Evolutionary conservation across 2,329 filamentous ascomycete species (phyloP).

Genomic region (Fusarium metavorans): DNA sequence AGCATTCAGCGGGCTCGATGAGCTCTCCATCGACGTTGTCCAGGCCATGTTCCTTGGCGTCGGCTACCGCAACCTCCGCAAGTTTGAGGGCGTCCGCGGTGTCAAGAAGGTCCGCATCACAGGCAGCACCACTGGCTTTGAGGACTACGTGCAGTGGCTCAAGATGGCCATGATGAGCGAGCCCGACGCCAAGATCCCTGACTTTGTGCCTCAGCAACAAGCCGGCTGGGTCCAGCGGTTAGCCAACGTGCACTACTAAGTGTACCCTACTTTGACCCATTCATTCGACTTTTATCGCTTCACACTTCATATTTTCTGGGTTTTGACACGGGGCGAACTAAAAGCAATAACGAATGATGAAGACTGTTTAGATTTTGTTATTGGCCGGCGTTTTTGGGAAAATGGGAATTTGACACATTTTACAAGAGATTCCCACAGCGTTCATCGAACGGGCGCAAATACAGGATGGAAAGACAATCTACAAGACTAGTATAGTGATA

Average conservation of each 20-base stretch:
- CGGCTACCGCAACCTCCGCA: constrained; percentile 52
- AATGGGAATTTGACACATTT: not conserved
- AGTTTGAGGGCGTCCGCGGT: constrained; percentile 58
- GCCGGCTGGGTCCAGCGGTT: constrained; percentile 41
- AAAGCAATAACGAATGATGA: constrained; percentile 33
- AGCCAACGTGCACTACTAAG: constrained; percentile 38
- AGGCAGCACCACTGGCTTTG: constrained; percentile 56
- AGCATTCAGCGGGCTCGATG: constrained; percentile 53
- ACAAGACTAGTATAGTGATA: not conserved
- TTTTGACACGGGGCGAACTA: constrained; percentile 2
- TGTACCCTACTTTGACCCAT: not conserved
- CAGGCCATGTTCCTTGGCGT: constrained; percentile 55
- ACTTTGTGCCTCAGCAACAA: constrained; percentile 35
- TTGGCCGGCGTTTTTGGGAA: constrained; percentile 7
- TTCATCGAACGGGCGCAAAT: constrained; percentile 1
- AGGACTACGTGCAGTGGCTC: constrained; percentile 58
- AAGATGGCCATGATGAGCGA: constrained; percentile 51
- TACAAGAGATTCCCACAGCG: constrained; percentile 13
- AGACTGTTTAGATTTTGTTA: constrained; percentile 20
- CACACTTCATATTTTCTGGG: not conserved
- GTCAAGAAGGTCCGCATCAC: constrained; percentile 51
- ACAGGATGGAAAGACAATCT: not conserved
- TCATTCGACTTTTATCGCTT: not conserved
- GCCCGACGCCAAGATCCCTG: constrained; percentile 34
- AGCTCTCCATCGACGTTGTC: constrained; percentile 55